These are phyloP conservation scores for Phytophthora litchii DNA, from an alignment of 352 stramenopile genomes.

Conservation along the genomic window DNA sequence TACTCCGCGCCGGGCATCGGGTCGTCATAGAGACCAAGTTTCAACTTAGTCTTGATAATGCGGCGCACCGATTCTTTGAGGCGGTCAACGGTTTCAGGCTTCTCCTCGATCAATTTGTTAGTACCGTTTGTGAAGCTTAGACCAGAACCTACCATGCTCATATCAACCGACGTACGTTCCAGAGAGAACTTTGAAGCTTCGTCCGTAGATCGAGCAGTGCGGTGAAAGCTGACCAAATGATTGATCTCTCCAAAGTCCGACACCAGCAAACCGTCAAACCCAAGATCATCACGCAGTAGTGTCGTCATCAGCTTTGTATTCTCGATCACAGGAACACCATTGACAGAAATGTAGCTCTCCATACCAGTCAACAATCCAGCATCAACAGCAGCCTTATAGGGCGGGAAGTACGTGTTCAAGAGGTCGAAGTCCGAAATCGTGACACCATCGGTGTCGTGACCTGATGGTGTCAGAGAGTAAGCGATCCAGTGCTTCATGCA, in stretches of 20 bases:
- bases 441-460: constrained; percentile 3
- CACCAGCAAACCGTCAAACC: constrained; percentile 37
- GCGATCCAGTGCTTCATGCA: constrained; percentile 20
- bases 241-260: constrained; percentile 90
- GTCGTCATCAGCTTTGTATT: constrained; percentile 14
- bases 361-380: constrained; percentile 10
- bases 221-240: constrained; percentile 60
- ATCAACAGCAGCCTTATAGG: constrained; percentile 18
- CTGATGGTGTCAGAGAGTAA: constrained; percentile 3
- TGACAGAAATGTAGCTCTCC: constrained; percentile 16
- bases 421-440: constrained; percentile 13
- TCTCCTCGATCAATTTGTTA: constrained; percentile 23
- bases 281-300: constrained; percentile 8
- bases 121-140: constrained; percentile 11
- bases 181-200: constrained; percentile 8
- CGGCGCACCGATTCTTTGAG: constrained; percentile 54
- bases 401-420: constrained; percentile 16
- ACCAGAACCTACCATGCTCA: constrained; percentile 12
- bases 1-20: constrained; percentile 47
- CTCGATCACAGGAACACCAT: constrained; percentile 13
- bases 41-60: constrained; percentile 66
- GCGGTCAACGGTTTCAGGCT: constrained; percentile 44
- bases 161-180: constrained; percentile 5
- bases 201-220: constrained; percentile 10
- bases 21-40: constrained; percentile 62